phyloP scores from a whole-genome alignment of 371 early-diverging fungal species.

The Mortierella sp. region DNA sequence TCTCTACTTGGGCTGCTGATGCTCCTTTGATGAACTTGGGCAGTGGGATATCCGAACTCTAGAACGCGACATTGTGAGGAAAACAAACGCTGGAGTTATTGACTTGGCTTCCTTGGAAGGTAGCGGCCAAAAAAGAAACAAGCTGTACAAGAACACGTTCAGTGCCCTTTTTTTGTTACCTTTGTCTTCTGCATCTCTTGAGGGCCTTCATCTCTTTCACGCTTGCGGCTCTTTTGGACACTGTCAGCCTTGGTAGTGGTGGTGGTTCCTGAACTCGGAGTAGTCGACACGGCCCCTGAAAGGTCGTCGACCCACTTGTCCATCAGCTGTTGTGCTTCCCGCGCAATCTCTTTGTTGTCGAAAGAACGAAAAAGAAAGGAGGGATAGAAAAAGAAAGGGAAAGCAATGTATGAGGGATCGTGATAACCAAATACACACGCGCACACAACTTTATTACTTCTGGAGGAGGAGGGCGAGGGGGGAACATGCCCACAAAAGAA shows the following conservation, averaged over 20 bases:
- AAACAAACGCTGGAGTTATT: too few species aligned
- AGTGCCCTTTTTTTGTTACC: neutral
- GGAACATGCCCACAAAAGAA: too few species aligned
- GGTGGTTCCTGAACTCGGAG: neutral
- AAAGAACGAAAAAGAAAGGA: neutral
- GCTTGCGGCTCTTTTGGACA: conserved; percentile 8
- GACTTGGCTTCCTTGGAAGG: too few species aligned
- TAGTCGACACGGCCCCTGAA: neutral
- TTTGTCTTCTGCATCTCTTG: conserved; percentile 3
- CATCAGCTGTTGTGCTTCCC: conserved; percentile 17
- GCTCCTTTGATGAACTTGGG: conserved; percentile 43
- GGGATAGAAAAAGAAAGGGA: too few species aligned
- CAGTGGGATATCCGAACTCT: conserved; percentile 12
- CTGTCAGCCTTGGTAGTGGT: conserved; percentile 1
- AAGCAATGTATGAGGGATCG: too few species aligned
- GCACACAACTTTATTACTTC: conserved; percentile 4
- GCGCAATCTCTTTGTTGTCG: conserved; percentile 13
- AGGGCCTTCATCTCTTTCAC: neutral
- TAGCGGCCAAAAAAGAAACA: neutral
- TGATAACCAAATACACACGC: neutral
- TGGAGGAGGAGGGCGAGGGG: too few species aligned
- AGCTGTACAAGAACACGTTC: neutral
- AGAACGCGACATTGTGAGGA: neutral
- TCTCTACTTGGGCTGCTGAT: conserved; percentile 10
- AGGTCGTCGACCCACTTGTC: conserved; percentile 15